Evolutionary conservation across 305 asterid genomes (phyloP).

Genomic region (Rubia peregrina): DNA sequence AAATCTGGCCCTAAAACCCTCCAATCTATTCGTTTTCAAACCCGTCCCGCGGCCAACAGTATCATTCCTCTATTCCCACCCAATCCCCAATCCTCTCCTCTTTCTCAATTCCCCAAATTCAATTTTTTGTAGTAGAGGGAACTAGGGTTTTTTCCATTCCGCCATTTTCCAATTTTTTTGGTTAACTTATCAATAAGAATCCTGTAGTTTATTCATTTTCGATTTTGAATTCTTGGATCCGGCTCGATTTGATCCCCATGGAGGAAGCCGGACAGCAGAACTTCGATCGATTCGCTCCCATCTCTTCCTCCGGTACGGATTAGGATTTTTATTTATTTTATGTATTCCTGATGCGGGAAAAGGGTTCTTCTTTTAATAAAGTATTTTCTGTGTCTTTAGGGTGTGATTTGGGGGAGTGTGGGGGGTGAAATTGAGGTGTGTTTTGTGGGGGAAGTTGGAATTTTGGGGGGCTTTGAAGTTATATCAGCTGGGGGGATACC

Average conservation of each 20-base stretch:
- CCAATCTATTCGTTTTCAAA: conserved; percentile 19
- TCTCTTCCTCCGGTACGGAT: conserved; percentile 56
- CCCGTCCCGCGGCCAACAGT: conserved; percentile 23
- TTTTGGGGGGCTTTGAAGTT: neutral
- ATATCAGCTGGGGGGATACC: neutral
- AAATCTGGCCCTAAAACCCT: conserved; percentile 19
- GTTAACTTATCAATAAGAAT: neutral
- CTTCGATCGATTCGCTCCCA: conserved; percentile 61
- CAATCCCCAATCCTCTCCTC: neutral
- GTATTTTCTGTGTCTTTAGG: neutral
- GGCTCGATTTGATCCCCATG: conserved; percentile 35
- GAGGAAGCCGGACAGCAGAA: conserved; percentile 60
- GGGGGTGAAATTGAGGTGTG: conserved; percentile 8
- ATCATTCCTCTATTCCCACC: neutral
- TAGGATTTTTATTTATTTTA: neutral
- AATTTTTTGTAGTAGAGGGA: neutral
- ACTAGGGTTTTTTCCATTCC: neutral
- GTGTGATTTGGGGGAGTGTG: neutral
- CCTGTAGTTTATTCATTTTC: neutral
- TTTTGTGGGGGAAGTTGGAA: neutral
- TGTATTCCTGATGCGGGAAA: neutral
- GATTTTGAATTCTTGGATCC: conserved; percentile 16
- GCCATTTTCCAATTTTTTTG: neutral
- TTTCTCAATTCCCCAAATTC: conserved; percentile 4
- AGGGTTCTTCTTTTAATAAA: neutral